Evolutionary conservation across 1,284 basidiomycete genomes (phyloP).

Genomic region (Moesziomyces aphidis): DNA sequence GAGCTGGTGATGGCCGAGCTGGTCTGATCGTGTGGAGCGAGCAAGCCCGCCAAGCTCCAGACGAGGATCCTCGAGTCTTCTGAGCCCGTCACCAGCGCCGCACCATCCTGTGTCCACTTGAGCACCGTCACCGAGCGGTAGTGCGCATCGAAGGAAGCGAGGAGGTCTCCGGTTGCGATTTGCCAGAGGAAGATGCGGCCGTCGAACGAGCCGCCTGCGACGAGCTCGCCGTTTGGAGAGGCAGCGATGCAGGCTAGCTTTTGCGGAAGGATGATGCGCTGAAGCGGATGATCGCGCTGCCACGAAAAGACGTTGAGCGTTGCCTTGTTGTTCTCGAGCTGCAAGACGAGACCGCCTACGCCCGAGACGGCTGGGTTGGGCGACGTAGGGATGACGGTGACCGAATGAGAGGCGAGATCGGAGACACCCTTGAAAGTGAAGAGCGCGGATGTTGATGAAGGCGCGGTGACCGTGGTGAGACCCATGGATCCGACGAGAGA

Average conservation of each 20-base stretch:
- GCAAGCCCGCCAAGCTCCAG: constrained; percentile 86
- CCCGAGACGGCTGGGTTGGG: constrained; percentile 73
- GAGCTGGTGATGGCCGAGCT: constrained; percentile 46
- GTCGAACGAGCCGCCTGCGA: constrained; percentile 86
- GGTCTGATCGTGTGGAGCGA: constrained; percentile 63
- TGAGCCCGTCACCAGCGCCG: constrained; percentile 83
- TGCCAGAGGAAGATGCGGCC: constrained; percentile 96
- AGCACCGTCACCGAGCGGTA: constrained; percentile 88
- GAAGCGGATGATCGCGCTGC: constrained; percentile 75
- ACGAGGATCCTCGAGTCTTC: constrained; percentile 89
- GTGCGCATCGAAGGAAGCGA: constrained; percentile 92
- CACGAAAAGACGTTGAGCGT: constrained; percentile 83
- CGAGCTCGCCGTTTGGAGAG: constrained; percentile 79
- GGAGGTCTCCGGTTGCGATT: constrained; percentile 88
- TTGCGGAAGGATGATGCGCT: constrained; percentile 90
- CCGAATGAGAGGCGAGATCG: constrained; percentile 46
- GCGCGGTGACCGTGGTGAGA: constrained; percentile 42
- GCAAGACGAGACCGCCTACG: constrained; percentile 80
- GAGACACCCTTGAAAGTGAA: constrained; percentile 56
- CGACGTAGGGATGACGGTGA: constrained; percentile 37
- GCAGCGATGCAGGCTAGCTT: constrained; percentile 82
- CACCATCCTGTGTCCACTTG: constrained; percentile 83
- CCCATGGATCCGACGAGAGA: constrained; percentile 46
- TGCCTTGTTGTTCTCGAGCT: constrained; percentile 82
- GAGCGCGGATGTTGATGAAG: constrained; percentile 50